Percentiles rank a stretch among this genome's conserved stretches.
phyloP scores from a whole-genome alignment of 177 flowering plant species.

The Tripterygium wilfordii region DNA sequence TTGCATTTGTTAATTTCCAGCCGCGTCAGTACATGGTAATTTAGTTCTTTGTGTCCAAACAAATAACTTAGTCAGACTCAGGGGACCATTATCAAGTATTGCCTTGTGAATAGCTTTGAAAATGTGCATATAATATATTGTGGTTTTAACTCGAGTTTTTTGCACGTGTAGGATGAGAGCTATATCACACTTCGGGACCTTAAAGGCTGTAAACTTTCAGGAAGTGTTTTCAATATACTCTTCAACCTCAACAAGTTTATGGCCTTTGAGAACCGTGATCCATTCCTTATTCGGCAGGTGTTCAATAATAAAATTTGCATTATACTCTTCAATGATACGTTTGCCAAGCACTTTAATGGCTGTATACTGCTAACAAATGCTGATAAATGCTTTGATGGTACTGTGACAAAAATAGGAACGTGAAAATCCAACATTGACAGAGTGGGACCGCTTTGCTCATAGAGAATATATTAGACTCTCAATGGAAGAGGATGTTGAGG shows the following conservation, averaged over 20 bases:
- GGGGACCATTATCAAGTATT: no score
- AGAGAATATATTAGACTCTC: constrained; percentile 95
- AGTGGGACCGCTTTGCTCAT: constrained; percentile 99
- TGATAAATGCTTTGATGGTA: not conserved
- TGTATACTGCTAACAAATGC: no score
- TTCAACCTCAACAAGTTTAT: constrained; percentile 91
- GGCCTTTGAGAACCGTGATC: constrained; percentile 95
- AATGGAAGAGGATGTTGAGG: constrained; percentile 99
- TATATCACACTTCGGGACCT: constrained; percentile 64
- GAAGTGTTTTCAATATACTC: constrained; percentile 87
- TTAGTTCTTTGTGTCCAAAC: no score
- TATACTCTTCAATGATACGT: no score
- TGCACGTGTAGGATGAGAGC: constrained; percentile 57
- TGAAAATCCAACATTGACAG: constrained; percentile 92
- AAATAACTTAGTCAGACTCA: no score
- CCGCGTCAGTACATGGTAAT: no score
- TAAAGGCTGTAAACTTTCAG: constrained; percentile 84
- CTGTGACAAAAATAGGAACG: constrained; percentile 59
- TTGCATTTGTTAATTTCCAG: no score
- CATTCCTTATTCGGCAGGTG: constrained; percentile 96
- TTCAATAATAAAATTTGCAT: no score
- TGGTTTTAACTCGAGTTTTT: not conserved
- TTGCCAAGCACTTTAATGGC: no score
- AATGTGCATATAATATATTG: no score
- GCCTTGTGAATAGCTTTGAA: no score